These are phyloP conservation scores for Volvox reticuliferus DNA, from an alignment of 139 green algal species.

Conservation along the genomic window DNA sequence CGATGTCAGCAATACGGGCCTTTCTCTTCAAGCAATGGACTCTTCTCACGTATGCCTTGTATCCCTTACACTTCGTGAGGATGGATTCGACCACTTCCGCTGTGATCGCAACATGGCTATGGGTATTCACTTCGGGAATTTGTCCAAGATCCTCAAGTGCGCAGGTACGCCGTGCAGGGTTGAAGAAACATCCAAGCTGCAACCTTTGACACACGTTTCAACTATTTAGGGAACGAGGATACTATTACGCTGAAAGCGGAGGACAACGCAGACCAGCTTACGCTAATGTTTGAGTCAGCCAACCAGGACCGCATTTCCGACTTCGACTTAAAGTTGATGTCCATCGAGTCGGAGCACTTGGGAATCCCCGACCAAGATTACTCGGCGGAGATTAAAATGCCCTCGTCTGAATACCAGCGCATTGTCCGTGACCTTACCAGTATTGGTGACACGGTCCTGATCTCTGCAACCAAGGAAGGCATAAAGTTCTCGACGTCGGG, in stretches of 20 bases:
- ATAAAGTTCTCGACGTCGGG: constrained; percentile 96
- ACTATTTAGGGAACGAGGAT: constrained; percentile 88
- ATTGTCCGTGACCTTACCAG: constrained; percentile 79
- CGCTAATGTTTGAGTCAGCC: constrained; percentile 96
- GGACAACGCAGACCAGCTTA: constrained; percentile 93
- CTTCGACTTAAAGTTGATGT: constrained; percentile 99
- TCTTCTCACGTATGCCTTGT: constrained; percentile 96
- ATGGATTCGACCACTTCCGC: constrained; percentile 98
- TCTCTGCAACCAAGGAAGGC: constrained; percentile 97
- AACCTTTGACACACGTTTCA: not conserved
- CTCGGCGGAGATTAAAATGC: constrained; percentile 74
- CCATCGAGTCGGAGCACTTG: constrained; percentile 98
- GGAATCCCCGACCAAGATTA: constrained; percentile 97
- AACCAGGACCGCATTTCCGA: constrained; percentile 75
- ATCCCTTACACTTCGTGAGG: constrained; percentile 79
- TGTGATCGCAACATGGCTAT: constrained; percentile 94
- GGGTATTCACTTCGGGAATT: constrained; percentile 95
- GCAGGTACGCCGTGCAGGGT: constrained; percentile 59
- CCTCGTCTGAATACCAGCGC: constrained; percentile 92
- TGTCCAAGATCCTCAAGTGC: constrained; percentile 99
- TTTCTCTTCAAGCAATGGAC: constrained; percentile 97
- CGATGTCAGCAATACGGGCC: constrained; percentile 87
- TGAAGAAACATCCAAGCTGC: not conserved
- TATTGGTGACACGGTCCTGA: constrained; percentile 95
- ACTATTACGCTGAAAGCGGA: constrained; percentile 97